These are phyloP conservation scores for Epichloe amarillans DNA, from an alignment of 2,329 filamentous ascomycete genomes.

Conservation along the genomic window DNA sequence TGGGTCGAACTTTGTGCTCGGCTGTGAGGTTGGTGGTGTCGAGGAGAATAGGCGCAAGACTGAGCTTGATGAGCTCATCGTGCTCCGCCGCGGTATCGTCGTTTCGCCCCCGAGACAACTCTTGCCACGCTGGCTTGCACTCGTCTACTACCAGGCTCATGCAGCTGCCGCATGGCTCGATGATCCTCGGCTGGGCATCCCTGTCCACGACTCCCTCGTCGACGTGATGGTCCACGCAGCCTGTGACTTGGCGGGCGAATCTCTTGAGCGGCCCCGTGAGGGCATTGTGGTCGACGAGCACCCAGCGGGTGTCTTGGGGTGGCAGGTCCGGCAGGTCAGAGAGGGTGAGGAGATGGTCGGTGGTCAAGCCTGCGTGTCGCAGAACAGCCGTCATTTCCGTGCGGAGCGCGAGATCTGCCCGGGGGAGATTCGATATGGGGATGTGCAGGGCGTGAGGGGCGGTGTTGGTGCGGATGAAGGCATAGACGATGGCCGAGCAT, in stretches of 20 bases:
- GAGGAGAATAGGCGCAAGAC: constrained; percentile 57
- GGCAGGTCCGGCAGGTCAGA: constrained; percentile 35
- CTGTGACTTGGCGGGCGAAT: constrained; percentile 41
- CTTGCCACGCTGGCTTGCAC: constrained; percentile 44
- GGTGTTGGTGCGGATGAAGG: constrained; percentile 55
- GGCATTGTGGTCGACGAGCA: constrained; percentile 70
- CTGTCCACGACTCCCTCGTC: constrained; percentile 47
- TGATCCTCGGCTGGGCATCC: constrained; percentile 41
- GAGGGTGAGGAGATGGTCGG: constrained; percentile 50
- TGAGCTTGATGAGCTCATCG: constrained; percentile 50
- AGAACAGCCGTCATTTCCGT: constrained; percentile 60
- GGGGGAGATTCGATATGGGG: constrained; percentile 58
- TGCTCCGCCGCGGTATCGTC: constrained; percentile 19
- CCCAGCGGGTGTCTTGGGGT: constrained; percentile 49
- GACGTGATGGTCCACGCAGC: constrained; percentile 67
- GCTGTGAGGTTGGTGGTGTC: constrained; percentile 56
- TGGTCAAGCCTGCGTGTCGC: constrained; percentile 40
- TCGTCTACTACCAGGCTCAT: constrained; percentile 54
- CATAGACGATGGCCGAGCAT: constrained; percentile 58
- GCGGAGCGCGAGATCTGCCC: constrained; percentile 54
- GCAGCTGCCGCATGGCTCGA: constrained; percentile 60
- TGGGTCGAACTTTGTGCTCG: constrained; percentile 49
- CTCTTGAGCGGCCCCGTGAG: constrained; percentile 47
- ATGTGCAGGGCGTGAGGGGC: constrained; percentile 47
- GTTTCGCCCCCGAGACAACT: constrained; percentile 17